Percentiles rank a stretch among this genome's conserved stretches.
These are phyloP conservation scores for Fusarium drepaniforme DNA, from an alignment of 2,329 filamentous ascomycete genomes.

Conservation along the genomic window DNA sequence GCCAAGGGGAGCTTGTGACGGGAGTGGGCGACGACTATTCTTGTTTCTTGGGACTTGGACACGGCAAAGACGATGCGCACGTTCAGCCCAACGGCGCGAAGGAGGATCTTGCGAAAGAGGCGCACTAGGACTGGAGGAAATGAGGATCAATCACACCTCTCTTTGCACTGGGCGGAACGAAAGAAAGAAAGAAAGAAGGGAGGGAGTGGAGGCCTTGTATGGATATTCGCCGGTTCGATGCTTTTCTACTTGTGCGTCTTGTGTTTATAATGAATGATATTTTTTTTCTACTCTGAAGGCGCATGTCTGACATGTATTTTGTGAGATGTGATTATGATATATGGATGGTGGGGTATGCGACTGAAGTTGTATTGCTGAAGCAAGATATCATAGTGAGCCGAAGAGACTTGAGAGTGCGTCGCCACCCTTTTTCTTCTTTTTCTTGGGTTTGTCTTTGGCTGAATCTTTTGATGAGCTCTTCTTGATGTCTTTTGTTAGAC, in stretches of 20 bases:
- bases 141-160: constrained; percentile 37
- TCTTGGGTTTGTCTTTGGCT: constrained; percentile 59
- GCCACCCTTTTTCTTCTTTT: constrained; percentile 67
- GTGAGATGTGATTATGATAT: neutral
- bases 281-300: constrained; percentile 28
- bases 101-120: constrained; percentile 40
- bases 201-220: constrained; percentile 32
- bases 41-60: constrained; percentile 41
- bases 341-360: neutral
- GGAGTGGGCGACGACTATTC: constrained; percentile 35
- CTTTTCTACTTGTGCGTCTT: constrained; percentile 36
- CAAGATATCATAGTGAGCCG: constrained; percentile 58
- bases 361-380: neutral
- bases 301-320: neutral
- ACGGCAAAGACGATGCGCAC: constrained; percentile 29
- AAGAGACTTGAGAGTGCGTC: constrained; percentile 84
- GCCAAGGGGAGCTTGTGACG: constrained; percentile 23
- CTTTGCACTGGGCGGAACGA: constrained; percentile 43
- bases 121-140: constrained; percentile 44
- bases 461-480: constrained; percentile 50
- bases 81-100: constrained; percentile 34
- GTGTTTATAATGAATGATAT: constrained; percentile 45
- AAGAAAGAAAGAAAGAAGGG: constrained; percentile 2
- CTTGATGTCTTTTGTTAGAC: constrained; percentile 8
- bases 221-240: constrained; percentile 37